Evolutionary conservation across 2,329 filamentous ascomycete genomes (phyloP).

Genomic region (Intubia oerlemansii): DNA sequence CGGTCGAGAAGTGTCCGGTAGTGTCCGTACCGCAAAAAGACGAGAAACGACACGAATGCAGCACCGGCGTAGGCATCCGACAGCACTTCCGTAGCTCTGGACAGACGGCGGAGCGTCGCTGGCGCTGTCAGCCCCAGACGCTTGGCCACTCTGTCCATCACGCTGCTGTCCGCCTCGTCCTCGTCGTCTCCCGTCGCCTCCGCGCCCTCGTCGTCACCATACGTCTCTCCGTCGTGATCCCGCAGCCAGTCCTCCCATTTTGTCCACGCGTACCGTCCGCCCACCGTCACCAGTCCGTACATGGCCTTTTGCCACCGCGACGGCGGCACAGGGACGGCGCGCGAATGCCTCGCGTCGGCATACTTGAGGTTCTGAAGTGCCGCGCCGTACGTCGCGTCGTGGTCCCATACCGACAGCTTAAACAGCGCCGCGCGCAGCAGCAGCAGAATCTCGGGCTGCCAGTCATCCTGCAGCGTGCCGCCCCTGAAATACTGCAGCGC

Average conservation of each 20-base stretch:
- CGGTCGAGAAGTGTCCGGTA: slow-evolving; percentile 85
- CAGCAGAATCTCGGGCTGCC: slow-evolving; percentile 67
- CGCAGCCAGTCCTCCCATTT: slow-evolving; percentile 82
- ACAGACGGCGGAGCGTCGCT: slow-evolving; percentile 25
- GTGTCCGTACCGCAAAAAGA: slow-evolving; percentile 76
- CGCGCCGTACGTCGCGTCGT: slow-evolving; percentile 86
- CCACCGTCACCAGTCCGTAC: slow-evolving; percentile 71
- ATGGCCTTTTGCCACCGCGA: slow-evolving; percentile 64
- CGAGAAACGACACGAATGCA: slow-evolving; percentile 65
- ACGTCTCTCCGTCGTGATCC: slow-evolving; percentile 40
- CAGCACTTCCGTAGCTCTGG: slow-evolving; percentile 43
- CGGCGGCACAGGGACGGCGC: slow-evolving; percentile 43
- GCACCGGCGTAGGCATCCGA: slow-evolving; percentile 62
- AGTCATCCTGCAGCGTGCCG: slow-evolving; percentile 58
- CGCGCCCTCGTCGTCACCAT: slow-evolving; percentile 10
- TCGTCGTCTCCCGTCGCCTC: neutral
- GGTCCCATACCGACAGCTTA: slow-evolving; percentile 92
- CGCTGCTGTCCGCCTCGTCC: neutral
- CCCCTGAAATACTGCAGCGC: slow-evolving; percentile 72
- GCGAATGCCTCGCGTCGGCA: slow-evolving; percentile 50
- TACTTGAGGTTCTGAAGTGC: slow-evolving; percentile 81
- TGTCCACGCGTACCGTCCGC: slow-evolving; percentile 74
- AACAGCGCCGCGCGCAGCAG: slow-evolving; percentile 61
- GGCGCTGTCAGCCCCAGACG: no score
- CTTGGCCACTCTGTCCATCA: no score